phyloP scores from a whole-genome alignment of 179 eudicot genomes.

The Amaranthus tricolor region DNA sequence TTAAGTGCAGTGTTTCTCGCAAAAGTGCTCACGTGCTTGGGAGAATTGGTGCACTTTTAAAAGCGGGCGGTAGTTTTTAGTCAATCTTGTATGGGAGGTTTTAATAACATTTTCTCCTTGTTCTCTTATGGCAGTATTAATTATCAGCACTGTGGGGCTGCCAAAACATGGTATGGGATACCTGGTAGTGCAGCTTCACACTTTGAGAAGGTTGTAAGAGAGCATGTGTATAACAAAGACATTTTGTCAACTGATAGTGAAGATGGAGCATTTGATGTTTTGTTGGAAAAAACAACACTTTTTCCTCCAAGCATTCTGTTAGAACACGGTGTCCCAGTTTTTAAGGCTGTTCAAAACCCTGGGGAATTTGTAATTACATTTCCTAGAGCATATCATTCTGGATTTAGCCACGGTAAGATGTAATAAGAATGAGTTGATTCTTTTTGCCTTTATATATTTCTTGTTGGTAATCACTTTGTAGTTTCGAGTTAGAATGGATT shows the following conservation, averaged over 20 bases:
- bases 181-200: conserved; percentile 89
- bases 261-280: conserved; percentile 93
- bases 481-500: no score
- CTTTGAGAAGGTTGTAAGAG: conserved; percentile 82
- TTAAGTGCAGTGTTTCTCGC: no score
- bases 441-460: not conserved
- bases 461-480: not conserved
- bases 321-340: conserved; percentile 82
- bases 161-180: conserved; percentile 98
- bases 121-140: conserved; percentile 64
- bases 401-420: conserved; percentile 93
- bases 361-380: conserved; percentile 90
- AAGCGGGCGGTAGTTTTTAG: no score
- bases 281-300: conserved; percentile 87
- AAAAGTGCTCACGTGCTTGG: no score
- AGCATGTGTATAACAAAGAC: conserved; percentile 71
- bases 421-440: not conserved
- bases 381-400: conserved; percentile 98
- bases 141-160: conserved; percentile 96
- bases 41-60: no score
- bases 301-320: conserved; percentile 88
- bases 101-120: conserved; percentile 9
- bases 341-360: conserved; percentile 96
- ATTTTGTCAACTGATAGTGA: conserved; percentile 78
- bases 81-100: not conserved